Percentiles rank a stretch among this genome's conserved stretches.
phyloP scores from a whole-genome alignment of 345 rosid species.

The Eucalyptus grandis region DNA sequence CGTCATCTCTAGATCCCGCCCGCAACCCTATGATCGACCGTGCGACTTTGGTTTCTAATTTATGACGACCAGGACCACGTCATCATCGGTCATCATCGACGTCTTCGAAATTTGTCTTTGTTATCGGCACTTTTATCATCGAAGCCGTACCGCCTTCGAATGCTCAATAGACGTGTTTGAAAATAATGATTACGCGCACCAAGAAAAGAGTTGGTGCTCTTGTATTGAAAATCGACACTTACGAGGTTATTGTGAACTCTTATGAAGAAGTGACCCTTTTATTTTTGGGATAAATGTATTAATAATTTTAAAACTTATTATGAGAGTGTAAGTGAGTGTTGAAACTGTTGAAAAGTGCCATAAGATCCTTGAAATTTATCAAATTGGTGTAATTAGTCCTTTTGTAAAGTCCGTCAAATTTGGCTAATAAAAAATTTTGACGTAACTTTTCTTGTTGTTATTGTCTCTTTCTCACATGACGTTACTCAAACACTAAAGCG shows the following conservation, averaged over 20 bases:
- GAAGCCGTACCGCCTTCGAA: background rate
- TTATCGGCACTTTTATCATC: background rate
- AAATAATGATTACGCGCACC: background rate
- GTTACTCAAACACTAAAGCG: too few species aligned
- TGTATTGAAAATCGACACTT: background rate
- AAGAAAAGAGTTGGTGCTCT: background rate
- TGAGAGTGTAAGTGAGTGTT: accelerated
- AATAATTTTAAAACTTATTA: background rate
- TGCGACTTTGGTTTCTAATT: background rate
- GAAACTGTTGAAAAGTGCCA: background rate
- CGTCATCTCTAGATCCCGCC: background rate
- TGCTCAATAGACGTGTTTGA: background rate
- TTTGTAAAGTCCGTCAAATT: background rate
- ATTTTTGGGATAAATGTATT: background rate
- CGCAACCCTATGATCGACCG: background rate
- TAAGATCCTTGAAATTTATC: background rate
- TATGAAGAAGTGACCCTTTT: background rate
- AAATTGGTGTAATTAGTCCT: accelerated
- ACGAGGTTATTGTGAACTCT: background rate
- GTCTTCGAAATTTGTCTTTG: background rate
- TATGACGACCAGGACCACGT: background rate
- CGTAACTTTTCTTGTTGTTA: too few species aligned
- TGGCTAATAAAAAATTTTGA: too few species aligned
- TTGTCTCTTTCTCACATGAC: background rate
- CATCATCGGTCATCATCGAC: background rate